phyloP scores from a whole-genome alignment of 495 filamentous ascomycete genomes.

The Beverwykella pulmonaria region DNA sequence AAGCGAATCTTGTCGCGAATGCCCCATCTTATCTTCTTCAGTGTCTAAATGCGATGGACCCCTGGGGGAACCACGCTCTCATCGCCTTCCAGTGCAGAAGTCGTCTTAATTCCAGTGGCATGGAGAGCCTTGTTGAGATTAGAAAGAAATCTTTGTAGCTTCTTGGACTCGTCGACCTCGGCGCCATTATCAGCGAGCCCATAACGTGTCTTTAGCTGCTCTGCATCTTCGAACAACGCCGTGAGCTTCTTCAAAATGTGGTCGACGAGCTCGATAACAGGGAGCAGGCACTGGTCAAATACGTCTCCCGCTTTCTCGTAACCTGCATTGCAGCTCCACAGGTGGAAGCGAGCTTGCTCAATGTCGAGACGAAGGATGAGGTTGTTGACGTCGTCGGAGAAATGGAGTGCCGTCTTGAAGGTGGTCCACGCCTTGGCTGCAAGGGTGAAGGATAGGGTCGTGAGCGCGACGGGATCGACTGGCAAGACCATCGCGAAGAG shows the following conservation, averaged over 20 bases:
- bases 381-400: conserved; percentile 3
- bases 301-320: background rate
- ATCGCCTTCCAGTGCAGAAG: background rate
- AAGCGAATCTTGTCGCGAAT: conserved; percentile 1
- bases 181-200: background rate
- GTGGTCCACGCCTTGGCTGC: conserved; percentile 1
- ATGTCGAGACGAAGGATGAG: background rate
- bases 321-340: background rate
- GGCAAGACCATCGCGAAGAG: background rate
- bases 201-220: background rate
- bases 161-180: background rate
- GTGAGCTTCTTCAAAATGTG: background rate
- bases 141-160: background rate
- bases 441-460: background rate
- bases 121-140: background rate
- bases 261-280: background rate
- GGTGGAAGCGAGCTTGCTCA: background rate
- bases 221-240: background rate
- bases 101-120: background rate
- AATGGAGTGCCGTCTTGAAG: background rate
- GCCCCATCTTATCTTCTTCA: conserved; percentile 6
- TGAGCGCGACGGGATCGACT: background rate
- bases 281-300: background rate
- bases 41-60: background rate
- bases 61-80: background rate